phyloP scores from a whole-genome alignment of 176 grass and related monocot species.

The Poa annua region DNA sequence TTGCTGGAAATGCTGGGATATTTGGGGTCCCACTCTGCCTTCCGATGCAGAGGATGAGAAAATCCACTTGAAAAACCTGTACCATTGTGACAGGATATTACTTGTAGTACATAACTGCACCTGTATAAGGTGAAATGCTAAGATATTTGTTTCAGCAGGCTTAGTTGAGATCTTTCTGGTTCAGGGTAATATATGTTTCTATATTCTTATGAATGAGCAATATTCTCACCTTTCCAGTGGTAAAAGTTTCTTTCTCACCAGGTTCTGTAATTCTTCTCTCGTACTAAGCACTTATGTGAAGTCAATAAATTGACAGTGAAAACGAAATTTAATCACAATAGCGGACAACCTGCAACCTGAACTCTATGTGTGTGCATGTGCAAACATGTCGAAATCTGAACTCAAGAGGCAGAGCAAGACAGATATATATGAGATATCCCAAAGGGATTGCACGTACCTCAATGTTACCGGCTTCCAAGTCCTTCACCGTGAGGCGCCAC shows the following conservation, averaged over 20 bases:
- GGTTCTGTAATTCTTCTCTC: too few species aligned
- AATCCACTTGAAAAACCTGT: constrained; percentile 67
- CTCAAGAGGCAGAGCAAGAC: too few species aligned
- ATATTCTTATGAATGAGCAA: too few species aligned
- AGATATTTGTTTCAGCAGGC: not conserved
- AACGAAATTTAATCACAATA: too few species aligned
- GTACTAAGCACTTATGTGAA: too few species aligned
- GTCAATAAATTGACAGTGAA: too few species aligned
- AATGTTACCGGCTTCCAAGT: constrained; percentile 47
- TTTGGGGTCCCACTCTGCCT: constrained; percentile 78
- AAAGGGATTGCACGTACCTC: constrained; percentile 49
- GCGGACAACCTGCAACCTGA: too few species aligned
- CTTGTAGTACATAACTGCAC: constrained; percentile 13
- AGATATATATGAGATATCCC: not conserved
- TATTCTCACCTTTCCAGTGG: too few species aligned
- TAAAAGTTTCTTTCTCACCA: too few species aligned
- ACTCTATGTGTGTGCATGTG: too few species aligned
- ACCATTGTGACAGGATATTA: not conserved
- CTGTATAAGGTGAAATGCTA: not conserved
- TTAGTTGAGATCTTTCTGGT: too few species aligned
- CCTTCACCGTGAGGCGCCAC: constrained; percentile 70
- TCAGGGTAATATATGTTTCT: constrained; percentile 1
- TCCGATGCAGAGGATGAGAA: constrained; percentile 87
- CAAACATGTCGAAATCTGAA: too few species aligned
- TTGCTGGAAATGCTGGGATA: constrained; percentile 58